Evolutionary conservation across 2,329 filamentous ascomycete genomes (phyloP).

Genomic region (Metarhizium album): DNA sequence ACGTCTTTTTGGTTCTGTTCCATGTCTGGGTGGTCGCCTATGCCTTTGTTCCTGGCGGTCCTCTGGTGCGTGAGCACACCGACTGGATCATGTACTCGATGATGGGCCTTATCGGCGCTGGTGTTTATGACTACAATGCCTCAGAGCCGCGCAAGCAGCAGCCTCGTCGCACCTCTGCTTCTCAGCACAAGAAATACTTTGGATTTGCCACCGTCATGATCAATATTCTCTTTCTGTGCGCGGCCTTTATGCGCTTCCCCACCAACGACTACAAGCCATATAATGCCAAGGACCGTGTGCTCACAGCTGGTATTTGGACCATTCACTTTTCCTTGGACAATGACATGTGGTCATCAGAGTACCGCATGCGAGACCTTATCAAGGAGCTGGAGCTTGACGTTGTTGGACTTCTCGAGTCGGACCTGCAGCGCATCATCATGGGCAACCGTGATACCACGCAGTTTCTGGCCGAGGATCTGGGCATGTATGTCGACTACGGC

Average conservation of each 20-base stretch:
- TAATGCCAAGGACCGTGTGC: constrained; percentile 73
- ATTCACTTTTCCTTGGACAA: constrained; percentile 98
- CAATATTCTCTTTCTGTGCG: constrained; percentile 68
- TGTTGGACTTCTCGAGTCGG: constrained; percentile 84
- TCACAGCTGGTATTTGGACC: constrained; percentile 97
- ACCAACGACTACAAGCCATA: constrained; percentile 86
- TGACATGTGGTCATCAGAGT: constrained; percentile 96
- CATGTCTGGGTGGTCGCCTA: constrained; percentile 98
- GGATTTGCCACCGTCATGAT: constrained; percentile 54
- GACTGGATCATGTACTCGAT: constrained; percentile 88
- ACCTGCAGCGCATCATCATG: constrained; percentile 98
- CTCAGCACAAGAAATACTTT: constrained; percentile 42
- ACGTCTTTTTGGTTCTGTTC: constrained; percentile 92
- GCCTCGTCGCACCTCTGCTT: constrained; percentile 18
- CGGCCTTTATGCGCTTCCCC: constrained; percentile 85
- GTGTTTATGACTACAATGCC: constrained; percentile 62
- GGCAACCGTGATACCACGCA: constrained; percentile 95
- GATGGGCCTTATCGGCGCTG: constrained; percentile 75
- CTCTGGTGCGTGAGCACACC: constrained; percentile 83
- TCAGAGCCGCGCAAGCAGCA: constrained; percentile 32
- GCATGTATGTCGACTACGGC: constrained; percentile 98
- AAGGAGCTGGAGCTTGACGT: constrained; percentile 96
- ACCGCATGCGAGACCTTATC: constrained; percentile 83
- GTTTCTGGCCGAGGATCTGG: constrained; percentile 87
- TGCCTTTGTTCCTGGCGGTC: constrained; percentile 91